Conservation (phyloP, 371 early-diverging fungal species). For the Actinomortierella ambigua region DNA sequence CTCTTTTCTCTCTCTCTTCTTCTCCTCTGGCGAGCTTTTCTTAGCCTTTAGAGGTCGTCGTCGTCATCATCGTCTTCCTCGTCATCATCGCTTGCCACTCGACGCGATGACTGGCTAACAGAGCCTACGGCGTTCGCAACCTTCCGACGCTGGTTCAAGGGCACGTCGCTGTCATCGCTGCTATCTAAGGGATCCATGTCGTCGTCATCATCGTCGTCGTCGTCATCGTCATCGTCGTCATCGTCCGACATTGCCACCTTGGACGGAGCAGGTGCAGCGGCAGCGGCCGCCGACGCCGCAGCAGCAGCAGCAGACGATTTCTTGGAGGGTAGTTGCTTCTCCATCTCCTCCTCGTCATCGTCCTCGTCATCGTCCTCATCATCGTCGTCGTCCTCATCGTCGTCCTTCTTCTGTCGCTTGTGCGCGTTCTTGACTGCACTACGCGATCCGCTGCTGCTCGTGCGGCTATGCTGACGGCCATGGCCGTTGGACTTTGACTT, state of each 20-base stretch:
- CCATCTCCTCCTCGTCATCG: slow-evolving; percentile 22
- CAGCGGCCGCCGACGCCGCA: too few relatives aligned
- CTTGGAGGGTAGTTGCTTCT: too few relatives aligned
- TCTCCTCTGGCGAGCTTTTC: too few relatives aligned
- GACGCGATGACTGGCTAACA: slow-evolving; percentile 8
- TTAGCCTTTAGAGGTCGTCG: too few relatives aligned
- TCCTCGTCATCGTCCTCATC: slow-evolving; percentile 49
- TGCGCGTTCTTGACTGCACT: slow-evolving; percentile 34
- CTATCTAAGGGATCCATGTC: slow-evolving; percentile 13
- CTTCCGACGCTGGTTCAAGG: slow-evolving; percentile 23
- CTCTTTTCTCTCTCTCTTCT: too few relatives aligned
- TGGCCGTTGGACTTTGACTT: slow-evolving; percentile 33
- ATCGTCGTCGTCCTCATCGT: slow-evolving; percentile 43
- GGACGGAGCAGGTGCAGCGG: too few relatives aligned
- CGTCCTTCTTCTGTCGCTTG: slow-evolving; percentile 46
- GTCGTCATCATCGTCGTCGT: slow-evolving; percentile 14
- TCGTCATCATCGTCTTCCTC: slow-evolving; percentile 37
- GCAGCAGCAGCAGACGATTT: too few relatives aligned
- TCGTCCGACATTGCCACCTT: too few relatives aligned
- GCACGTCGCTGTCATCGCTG: slow-evolving; percentile 49
- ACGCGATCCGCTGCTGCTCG: slow-evolving; percentile 40
- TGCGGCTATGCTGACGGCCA: slow-evolving; percentile 36
- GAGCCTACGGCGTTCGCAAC: slow-evolving; percentile 7
- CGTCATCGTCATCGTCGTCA: slow-evolving; percentile 31
- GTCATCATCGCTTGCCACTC: slow-evolving; percentile 15